phyloP scores from a whole-genome alignment of 2,329 filamentous ascomycete species.

The Exophiala oligosperma region DNA sequence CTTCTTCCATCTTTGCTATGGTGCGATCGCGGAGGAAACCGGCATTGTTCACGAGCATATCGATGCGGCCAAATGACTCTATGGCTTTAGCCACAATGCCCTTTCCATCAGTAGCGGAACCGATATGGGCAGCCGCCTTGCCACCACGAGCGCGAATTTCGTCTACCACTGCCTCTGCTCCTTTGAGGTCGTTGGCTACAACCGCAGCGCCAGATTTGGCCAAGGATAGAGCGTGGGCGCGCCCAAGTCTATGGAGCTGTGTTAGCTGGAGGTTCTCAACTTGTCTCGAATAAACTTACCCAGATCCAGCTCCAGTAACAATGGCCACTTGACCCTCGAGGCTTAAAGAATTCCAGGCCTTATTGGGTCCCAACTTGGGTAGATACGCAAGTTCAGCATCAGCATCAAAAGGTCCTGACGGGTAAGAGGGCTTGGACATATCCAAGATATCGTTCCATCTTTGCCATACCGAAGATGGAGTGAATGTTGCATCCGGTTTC shows the following conservation, averaged over 20 bases:
- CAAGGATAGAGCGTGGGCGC: conserved; percentile 83
- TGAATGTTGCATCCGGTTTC: conserved; percentile 84
- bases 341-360: conserved; percentile 61
- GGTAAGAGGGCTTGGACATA: conserved; percentile 80
- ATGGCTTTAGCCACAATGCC: conserved; percentile 86
- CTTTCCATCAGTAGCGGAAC: conserved; percentile 89
- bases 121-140: conserved; percentile 86
- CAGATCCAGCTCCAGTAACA: conserved; percentile 15
- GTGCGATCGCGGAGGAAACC: conserved; percentile 97
- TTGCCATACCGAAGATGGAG: conserved; percentile 78
- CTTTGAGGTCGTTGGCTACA: conserved; percentile 88
- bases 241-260: conserved; percentile 74
- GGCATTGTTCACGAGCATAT: conserved; percentile 96
- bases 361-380: conserved; percentile 68
- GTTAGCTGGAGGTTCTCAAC: conserved; percentile 41
- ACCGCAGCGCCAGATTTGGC: conserved; percentile 78
- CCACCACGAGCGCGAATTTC: conserved; percentile 89
- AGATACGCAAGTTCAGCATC: conserved; percentile 80
- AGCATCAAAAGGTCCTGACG: conserved; percentile 82
- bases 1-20: conserved; percentile 95
- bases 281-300: conserved; percentile 1
- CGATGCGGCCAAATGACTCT: conserved; percentile 86
- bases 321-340: conserved; percentile 11
- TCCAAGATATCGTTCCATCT: conserved; percentile 86
- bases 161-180: conserved; percentile 83